Evolutionary conservation across 495 filamentous ascomycete genomes (phyloP), one percentile per base, ranked within the genome.

Genomic region (Aspergillus cristatus): DNA sequence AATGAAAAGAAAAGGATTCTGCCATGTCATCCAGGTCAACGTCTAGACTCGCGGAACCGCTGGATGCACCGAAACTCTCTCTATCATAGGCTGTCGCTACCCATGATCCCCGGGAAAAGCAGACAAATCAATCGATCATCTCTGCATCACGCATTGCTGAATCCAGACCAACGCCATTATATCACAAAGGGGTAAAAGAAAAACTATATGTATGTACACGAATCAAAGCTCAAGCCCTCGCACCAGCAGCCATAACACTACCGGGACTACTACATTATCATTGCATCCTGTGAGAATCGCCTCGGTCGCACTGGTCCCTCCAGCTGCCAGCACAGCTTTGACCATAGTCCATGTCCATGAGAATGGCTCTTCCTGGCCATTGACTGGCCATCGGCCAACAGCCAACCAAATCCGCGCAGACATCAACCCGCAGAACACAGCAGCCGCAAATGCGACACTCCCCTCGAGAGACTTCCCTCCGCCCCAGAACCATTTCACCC

Each of bases 261-360:
- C 75, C n/a, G 93, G 93, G 44, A 97, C 91, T 38, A 96, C 75
- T 17, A 99, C 90, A 68, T 99, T 99, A 66, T 99, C 91, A 69
- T 99, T 99, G 35, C 88, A 91, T 8, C 91, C 93, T 32, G 93
- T 97, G 38, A 97, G 65, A 40, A 96, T 88, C 14, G 91, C 89
- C 65, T 97, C 91, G 40, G 88, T 91, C 40, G 95, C 72, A 58
- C 87, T 94, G 20, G 90, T 86, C 38, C 87, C 78, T 28, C 70
- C 70, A 6, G 85, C 87, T 35, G 86, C 89, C 31, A 79, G 50
- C 14, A 70, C 61, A 32, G 79, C 73, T 56, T 83, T 88, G 28
- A 60, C 65, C 40, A 66, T 39, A 13, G 65, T 71, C 36, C 48
- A 54, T 24, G 51, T 18, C 65, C 69, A 71, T 48, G 55, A 52